phyloP scores from a whole-genome alignment of 306 rosid genomes.

The Hippophae gyantsensis region DNA sequence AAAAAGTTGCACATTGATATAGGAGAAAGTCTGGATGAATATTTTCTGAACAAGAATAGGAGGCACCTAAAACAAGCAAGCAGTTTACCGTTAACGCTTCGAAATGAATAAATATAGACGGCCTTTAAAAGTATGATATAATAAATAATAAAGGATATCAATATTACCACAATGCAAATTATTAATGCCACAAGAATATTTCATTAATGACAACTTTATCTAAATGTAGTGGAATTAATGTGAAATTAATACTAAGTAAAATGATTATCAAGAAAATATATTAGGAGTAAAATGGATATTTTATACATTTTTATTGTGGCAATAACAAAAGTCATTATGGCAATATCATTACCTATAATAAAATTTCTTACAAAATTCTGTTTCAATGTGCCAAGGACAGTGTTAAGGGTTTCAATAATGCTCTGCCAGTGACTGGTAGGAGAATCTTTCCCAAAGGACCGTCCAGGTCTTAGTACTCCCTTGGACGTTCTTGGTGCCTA shows the following conservation, averaged over 20 bases:
- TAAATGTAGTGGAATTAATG: too few species aligned
- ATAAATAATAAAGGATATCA: too few species aligned
- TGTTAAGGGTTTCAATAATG: slow-evolving; percentile 85
- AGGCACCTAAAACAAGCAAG: slow-evolving; percentile 70
- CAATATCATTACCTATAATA: not conserved
- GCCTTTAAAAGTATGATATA: too few species aligned
- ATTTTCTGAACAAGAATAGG: slow-evolving; percentile 86
- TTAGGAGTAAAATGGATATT: too few species aligned
- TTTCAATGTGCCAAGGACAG: slow-evolving; percentile 75
- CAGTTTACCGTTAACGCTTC: slow-evolving; percentile 10
- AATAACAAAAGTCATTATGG: too few species aligned
- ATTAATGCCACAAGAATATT: too few species aligned
- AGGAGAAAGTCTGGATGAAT: slow-evolving; percentile 81
- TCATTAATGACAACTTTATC: too few species aligned
- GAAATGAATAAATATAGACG: not conserved
- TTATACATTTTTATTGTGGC: too few species aligned
- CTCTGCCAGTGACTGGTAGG: slow-evolving; percentile 91
- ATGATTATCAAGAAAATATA: too few species aligned
- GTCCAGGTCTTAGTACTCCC: slow-evolving; percentile 68
- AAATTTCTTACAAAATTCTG: slow-evolving; percentile 77
- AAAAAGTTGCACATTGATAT: slow-evolving; percentile 91
- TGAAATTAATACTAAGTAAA: not conserved
- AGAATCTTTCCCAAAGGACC: slow-evolving; percentile 91
- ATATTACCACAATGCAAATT: too few species aligned
- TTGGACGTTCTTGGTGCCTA: slow-evolving; percentile 80